Percentiles rank a stretch among this genome's conserved stretches.
Evolutionary conservation across 352 stramenopile genomes (phyloP).

Genomic region (Globisporangium abappressorium): DNA sequence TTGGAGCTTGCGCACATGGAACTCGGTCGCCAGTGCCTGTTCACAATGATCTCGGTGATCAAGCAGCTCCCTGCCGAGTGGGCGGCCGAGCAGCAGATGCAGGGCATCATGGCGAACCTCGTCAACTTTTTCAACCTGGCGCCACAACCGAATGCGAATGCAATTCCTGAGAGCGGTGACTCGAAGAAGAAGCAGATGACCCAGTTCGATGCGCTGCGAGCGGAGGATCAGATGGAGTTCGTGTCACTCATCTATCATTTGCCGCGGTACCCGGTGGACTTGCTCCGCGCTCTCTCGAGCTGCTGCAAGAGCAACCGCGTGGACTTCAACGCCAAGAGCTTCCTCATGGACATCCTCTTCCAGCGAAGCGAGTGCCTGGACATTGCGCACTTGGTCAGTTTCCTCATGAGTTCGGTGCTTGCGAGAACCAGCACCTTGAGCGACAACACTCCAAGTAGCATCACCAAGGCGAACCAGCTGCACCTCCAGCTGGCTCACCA

Average conservation of each 20-base stretch:
- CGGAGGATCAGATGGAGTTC: constrained; percentile 62
- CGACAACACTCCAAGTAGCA: constrained; percentile 17
- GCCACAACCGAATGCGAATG: constrained; percentile 11
- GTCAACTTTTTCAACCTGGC: constrained; percentile 63
- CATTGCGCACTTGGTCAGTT: constrained; percentile 74
- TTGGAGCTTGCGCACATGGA: constrained; percentile 60
- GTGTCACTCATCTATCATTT: constrained; percentile 75
- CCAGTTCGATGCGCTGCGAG: constrained; percentile 52
- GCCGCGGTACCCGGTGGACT: constrained; percentile 56
- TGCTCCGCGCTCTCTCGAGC: constrained; percentile 67
- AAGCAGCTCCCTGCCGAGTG: constrained; percentile 72
- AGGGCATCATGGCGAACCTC: constrained; percentile 54
- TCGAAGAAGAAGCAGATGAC: constrained; percentile 13
- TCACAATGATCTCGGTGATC: constrained; percentile 69
- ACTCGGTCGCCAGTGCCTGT: constrained; percentile 55
- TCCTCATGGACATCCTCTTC: constrained; percentile 78
- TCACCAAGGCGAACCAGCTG: constrained; percentile 22
- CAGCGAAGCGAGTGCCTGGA: constrained; percentile 60
- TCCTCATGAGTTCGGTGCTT: constrained; percentile 76
- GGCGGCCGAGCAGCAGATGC: constrained; percentile 37
- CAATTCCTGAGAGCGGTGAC: not conserved
- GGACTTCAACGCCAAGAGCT: constrained; percentile 71
- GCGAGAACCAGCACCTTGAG: constrained; percentile 20
- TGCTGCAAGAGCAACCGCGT: constrained; percentile 73
- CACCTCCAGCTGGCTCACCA: constrained; percentile 63